A percentile compares a stretch with the other conserved stretches of the same genome.
These are phyloP conservation scores for Scutellaria barbata DNA, from an alignment of 257 asterid genomes.

Conservation along the genomic window DNA sequence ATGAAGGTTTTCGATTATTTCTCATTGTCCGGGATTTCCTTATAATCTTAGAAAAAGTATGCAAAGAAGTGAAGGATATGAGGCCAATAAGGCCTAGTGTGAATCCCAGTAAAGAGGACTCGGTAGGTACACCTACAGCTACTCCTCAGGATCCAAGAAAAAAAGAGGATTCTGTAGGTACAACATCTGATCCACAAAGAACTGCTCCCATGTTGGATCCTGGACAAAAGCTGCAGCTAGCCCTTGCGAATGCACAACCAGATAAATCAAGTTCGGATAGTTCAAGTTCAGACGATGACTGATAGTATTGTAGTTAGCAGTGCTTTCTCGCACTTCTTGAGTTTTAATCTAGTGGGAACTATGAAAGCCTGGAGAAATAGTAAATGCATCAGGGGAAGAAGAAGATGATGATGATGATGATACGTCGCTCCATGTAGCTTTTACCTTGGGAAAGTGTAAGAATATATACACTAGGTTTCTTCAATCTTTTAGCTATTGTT, in stretches of 20 bases:
- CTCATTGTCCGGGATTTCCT: slow-evolving; percentile 66
- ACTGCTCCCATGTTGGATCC: neutral
- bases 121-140: neutral
- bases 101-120: slow-evolving; percentile 40
- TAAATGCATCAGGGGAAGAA: neutral
- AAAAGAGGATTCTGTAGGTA: neutral
- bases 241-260: neutral
- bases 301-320: neutral
- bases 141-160: slow-evolving; percentile 25
- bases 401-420: neutral
- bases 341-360: neutral
- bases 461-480: neutral
- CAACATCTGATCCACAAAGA: slow-evolving; percentile 35
- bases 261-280: slow-evolving; percentile 44
- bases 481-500: neutral
- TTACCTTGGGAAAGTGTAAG: neutral
- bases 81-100: slow-evolving; percentile 36
- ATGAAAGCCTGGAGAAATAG: neutral
- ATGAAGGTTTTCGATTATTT: slow-evolving; percentile 62
- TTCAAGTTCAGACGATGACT: slow-evolving; percentile 57
- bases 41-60: slow-evolving; percentile 59
- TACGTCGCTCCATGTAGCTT: slow-evolving; percentile 28
- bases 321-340: too few species aligned
- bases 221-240: neutral
- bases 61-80: slow-evolving; percentile 56